These are phyloP conservation scores for Leccinum huronense DNA, from an alignment of 1,284 basidiomycete genomes.

Conservation along the genomic window DNA sequence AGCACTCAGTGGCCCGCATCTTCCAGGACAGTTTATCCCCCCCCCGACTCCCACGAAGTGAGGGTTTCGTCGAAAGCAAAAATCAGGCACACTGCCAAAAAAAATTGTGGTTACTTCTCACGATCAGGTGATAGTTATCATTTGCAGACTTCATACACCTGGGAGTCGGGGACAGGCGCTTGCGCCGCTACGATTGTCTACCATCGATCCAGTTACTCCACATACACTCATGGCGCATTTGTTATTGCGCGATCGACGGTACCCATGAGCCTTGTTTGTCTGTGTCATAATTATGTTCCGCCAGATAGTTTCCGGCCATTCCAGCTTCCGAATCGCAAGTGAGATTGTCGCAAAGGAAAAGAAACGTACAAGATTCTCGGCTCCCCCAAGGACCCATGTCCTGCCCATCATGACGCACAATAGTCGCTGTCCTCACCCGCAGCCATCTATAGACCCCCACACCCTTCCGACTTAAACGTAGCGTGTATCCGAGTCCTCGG, in stretches of 20 bases:
- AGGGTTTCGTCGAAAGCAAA: too few relatives aligned
- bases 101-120: too few relatives aligned
- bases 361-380: conserved; percentile 12
- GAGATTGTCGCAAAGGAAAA: conserved; percentile 13
- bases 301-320: neutral
- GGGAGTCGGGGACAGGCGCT: too few relatives aligned
- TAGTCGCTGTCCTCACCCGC: too few relatives aligned
- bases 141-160: too few relatives aligned
- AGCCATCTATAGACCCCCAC: neutral
- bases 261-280: neutral
- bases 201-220: conserved; percentile 3
- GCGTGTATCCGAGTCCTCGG: conserved; percentile 5
- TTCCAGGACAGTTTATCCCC: too few relatives aligned
- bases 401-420: too few relatives aligned
- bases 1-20: too few relatives aligned
- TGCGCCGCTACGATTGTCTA: neutral
- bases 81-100: too few relatives aligned
- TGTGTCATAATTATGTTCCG: neutral
- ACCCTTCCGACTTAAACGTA: conserved; percentile 1
- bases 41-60: too few relatives aligned
- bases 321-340: conserved; percentile 5
- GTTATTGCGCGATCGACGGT: neutral
- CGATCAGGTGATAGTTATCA: too few relatives aligned
- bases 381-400: neutral
- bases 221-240: neutral